Percentiles rank a stretch among this genome's conserved stretches.
These are phyloP conservation scores for Plantago ovata DNA, from an alignment of 257 asterid genomes.

Conservation along the genomic window DNA sequence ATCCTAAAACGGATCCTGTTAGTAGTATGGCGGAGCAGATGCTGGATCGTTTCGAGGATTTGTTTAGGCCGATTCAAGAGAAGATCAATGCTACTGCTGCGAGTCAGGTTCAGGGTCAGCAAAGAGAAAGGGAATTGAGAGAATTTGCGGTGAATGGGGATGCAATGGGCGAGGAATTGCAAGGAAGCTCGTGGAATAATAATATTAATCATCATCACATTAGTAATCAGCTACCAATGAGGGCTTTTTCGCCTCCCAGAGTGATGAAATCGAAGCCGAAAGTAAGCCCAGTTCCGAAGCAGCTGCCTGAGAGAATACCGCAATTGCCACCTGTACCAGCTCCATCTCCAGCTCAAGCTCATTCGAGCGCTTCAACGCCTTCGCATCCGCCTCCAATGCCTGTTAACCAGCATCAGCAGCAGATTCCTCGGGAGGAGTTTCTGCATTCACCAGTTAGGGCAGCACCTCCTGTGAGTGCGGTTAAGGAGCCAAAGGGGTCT, in stretches of 20 bases:
- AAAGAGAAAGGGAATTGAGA: constrained; percentile 30
- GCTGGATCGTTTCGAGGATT: constrained; percentile 58
- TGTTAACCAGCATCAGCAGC: constrained; percentile 24
- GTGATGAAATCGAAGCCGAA: constrained; percentile 41
- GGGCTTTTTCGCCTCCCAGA: constrained; percentile 40
- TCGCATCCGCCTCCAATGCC: constrained; percentile 32
- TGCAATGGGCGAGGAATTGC: constrained; percentile 52
- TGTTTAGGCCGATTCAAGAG: constrained; percentile 66
- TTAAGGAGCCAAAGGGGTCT: constrained; percentile 32
- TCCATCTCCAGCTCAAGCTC: constrained; percentile 33
- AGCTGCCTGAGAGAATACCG: constrained; percentile 47
- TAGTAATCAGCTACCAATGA: constrained; percentile 31
- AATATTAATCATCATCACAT: constrained; percentile 26
- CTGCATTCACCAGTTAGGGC: constrained; percentile 64
- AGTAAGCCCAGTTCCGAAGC: constrained; percentile 29
- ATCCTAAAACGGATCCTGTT: constrained; percentile 74
- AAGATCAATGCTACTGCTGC: constrained; percentile 25
- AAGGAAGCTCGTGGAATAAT: constrained; percentile 74
- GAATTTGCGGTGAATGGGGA: constrained; percentile 23
- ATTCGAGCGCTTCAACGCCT: constrained; percentile 68
- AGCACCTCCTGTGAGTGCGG: constrained; percentile 25
- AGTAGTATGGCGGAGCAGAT: constrained; percentile 62
- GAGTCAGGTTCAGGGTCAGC: constrained; percentile 15
- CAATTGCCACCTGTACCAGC: constrained; percentile 11
- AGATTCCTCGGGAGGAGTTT: constrained; percentile 26